Evolutionary conservation across 768 basidiomycete genomes (phyloP).

Genomic region (Amanita fuliginea): DNA sequence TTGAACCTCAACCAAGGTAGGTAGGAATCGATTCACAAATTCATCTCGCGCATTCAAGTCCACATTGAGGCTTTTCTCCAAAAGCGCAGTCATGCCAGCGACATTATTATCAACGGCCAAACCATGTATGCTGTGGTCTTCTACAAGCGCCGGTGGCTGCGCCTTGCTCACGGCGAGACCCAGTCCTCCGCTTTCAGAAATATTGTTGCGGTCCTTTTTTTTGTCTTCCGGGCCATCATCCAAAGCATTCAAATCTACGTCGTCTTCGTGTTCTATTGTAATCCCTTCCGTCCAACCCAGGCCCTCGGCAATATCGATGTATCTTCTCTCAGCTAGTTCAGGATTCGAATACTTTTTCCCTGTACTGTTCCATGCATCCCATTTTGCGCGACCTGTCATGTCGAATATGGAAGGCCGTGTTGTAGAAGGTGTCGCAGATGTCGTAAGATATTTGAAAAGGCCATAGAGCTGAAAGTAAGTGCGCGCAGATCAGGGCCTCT

Average conservation of each 20-base stretch:
- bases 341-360: slow-evolving; percentile 36
- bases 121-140: slow-evolving; percentile 40
- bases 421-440: slow-evolving; percentile 39
- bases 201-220: slow-evolving; percentile 9
- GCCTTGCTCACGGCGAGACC: slow-evolving; percentile 58
- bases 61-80: slow-evolving; percentile 27
- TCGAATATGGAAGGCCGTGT: slow-evolving; percentile 70
- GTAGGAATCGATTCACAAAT: slow-evolving; percentile 40
- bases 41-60: slow-evolving; percentile 58
- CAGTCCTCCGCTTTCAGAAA: slow-evolving; percentile 31
- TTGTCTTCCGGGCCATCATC: slow-evolving; percentile 18
- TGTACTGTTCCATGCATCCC: slow-evolving; percentile 68
- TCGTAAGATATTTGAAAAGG: slow-evolving; percentile 68
- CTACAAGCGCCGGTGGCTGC: slow-evolving; percentile 22
- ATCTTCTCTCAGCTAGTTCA: slow-evolving; percentile 47
- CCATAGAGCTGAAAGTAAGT: slow-evolving; percentile 58
- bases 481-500: slow-evolving; percentile 29
- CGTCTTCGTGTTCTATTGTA: slow-evolving; percentile 9
- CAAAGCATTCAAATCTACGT: slow-evolving; percentile 36
- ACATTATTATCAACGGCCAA: slow-evolving; percentile 50
- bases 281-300: slow-evolving; percentile 55
- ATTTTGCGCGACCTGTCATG: slow-evolving; percentile 71
- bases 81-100: slow-evolving; percentile 29
- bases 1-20: not conserved
- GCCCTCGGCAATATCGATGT: slow-evolving; percentile 54